These are phyloP conservation scores for Phoma sp. DNA, from an alignment of 2,329 filamentous ascomycete species.

Conservation along the genomic window DNA sequence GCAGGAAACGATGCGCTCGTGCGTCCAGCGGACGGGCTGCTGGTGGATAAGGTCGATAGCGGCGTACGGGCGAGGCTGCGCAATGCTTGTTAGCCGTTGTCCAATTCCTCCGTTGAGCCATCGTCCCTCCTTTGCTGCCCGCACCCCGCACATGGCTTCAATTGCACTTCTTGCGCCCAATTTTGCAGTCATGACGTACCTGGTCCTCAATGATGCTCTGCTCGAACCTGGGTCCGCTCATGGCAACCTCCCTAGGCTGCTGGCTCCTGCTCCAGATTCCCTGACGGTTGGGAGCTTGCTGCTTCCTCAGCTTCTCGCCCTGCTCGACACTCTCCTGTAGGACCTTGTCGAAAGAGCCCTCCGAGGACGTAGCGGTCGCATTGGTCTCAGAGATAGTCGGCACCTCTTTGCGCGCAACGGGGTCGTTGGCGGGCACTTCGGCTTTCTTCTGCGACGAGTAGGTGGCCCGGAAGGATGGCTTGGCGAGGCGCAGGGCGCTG, in stretches of 20 bases:
- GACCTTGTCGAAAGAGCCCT: conserved; percentile 57
- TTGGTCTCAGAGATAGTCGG: conserved; percentile 67
- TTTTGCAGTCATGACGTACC: conserved; percentile 62
- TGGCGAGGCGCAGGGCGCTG: conserved; percentile 34
- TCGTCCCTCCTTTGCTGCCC: background rate
- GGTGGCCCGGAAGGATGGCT: conserved; percentile 31
- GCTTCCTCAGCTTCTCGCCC: conserved; percentile 63
- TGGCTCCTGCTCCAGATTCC: conserved; percentile 87
- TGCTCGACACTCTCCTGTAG: conserved; percentile 62
- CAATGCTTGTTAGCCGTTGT: background rate
- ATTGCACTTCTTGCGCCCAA: background rate
- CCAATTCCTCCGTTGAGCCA: background rate
- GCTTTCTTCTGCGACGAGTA: conserved; percentile 32
- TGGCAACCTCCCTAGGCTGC: conserved; percentile 78
- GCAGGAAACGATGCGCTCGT: conserved; percentile 81
- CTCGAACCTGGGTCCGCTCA: conserved; percentile 95
- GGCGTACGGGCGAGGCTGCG: conserved; percentile 82
- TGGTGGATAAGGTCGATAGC: conserved; percentile 97
- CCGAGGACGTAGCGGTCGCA: conserved; percentile 60
- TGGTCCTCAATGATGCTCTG: conserved; percentile 93
- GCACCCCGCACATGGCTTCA: background rate
- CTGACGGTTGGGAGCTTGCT: conserved; percentile 86
- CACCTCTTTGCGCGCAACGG: conserved; percentile 56
- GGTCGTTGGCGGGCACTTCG: conserved; percentile 71
- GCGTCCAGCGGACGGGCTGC: conserved; percentile 91